Base-by-base conservation (phyloP, 2,329 filamentous ascomycete genomes). In the Onygenales sp. region DNA sequence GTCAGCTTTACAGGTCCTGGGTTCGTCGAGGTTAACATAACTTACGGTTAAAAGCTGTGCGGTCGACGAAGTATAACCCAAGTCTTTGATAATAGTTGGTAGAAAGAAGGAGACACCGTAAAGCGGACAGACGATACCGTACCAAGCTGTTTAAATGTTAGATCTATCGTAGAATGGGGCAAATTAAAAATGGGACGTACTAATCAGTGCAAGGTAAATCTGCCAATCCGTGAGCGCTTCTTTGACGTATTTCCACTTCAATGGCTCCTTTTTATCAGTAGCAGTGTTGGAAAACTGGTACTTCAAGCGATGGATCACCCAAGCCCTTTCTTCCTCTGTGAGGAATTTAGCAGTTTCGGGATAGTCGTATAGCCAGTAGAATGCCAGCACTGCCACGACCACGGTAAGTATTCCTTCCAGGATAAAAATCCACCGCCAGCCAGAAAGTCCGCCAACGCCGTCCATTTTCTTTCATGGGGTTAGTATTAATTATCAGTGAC, bases 361-460 rank as follows among this genome's bases (percentile, higher is more conserved):
- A 17, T 65, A 73, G 52, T 78, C 74, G 27, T 71, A 67, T 9
- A 77, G 71, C n/a, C 67, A 65, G 54, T 73, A 74, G 49, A 70
- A 75, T 10, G 72, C 70, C 2, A 69, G 45, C 6, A 70, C 49
- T 2, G 73, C 73, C 3, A 77, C 65, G 3, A 73, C 49, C 7
- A 75, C 63, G 1, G 74, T 77, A 2, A 73, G 61, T 0, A 77
- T 61, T 2, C 76, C 76, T 58, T 78, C 76, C 10, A 77, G 60
- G 40, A 77, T 76, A 54, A 77, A 75, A 46, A 76, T 74, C 75
- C 75, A 76, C 49, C 74, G 65, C 75, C 75, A 78, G 44, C 74
- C 75, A 13, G 65, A 65, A 46, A 70, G 71, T 6, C 72, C 72
- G 3, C 68, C 71, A 4, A 75, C 66, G 1, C 77, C 77, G 48